Evolutionary conservation across 306 rosid species (phyloP), one percentile per base, ranked within the genome.

Genomic region (Macrotyloma uniflorum): DNA sequence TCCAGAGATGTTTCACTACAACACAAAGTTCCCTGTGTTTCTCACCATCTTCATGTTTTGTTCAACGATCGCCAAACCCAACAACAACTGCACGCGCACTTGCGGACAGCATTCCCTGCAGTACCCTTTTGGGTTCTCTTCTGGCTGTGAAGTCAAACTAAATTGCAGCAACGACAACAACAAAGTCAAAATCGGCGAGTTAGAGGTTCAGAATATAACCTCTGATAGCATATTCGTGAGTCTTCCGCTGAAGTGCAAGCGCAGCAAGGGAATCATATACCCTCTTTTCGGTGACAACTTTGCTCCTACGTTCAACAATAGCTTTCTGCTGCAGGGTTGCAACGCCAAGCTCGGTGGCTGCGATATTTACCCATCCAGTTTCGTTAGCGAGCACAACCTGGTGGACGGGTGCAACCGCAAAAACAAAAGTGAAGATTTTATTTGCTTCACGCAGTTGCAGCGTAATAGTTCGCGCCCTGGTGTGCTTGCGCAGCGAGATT

Each of bases 61-160:
- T 43, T 30, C 88, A 63, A 67, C 90, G 28, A 19, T 40, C 71
- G 83, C 90, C 1, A 35, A 80, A 22, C 72, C 35, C 68, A 8
- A 20, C 2, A 19, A 0, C 61, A 15, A 10, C 51, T 87, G 91
- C 80, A 0, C 0, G 0, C 14, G 5, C 49, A 30, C 61, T 22
- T 93, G 94, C 67, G 81, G 80, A 46, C 58, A 70, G 30, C 68
- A 53, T 38, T 35, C 83, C 13, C 80, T 92, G 14, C 79, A n/a
- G 0, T 86, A 85, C 67, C 98, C 99, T 38, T 95, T 95, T 8
- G 97, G 96, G 1, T 91, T 91, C 84, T 79, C 90, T 0, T 40
- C 13, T 0, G 81, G 35, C 0, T 87, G 89, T 43, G 1, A 8
- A 80, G 75, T 95, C 86, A 78, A 1, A 62, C 76, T 95, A 18